Evolutionary conservation across 208 protist species (phyloP), one percentile per base, ranked within the genome.

Genomic region (Trypanosoma scelopori): DNA sequence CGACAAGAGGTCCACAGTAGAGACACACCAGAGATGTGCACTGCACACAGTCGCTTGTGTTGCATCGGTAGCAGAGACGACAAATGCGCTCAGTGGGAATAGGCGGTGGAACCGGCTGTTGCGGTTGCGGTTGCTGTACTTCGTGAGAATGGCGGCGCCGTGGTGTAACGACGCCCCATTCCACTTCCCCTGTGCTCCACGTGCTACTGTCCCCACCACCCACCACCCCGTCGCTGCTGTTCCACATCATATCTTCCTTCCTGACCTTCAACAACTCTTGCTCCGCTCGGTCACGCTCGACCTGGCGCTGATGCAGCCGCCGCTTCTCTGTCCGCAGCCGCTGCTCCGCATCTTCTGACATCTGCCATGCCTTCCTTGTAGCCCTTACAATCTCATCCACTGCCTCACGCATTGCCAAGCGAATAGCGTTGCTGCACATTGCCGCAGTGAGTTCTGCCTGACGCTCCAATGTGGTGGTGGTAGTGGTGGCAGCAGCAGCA

Each of bases 341-440:
- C 37, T 65, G 51, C 30, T 77, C 69, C 12, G 75, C 79, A n/a
- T 77, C 49, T 16, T 85, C 74, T 9, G 45, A 42, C 20, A 87
- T 42, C 27, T 52, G 7, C 43, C 70, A 79, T 9, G 72, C 79
- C 13, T 67, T 68, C 39, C 61, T 67, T 18, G 74, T 78, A 7
- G 85, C 85, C 32, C 49, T 57, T 1, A 86, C 60, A 27, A 92
- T 78, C 53, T 92, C 85, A 37, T 70, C 56, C 46, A 89, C 85
- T 5, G 85, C 85, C 50, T 84, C 79, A 22, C 77, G 81, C 41
- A 92, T 84, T 18, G 85, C 82, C n/a, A 65, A 67, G 4, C 77
- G 74, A 52, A 91, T 77, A 25, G 87, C 57, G 25, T 72, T 65
- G 35, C 56, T 25, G 32, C 47, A 55, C 22, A 59, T 55, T 50